Percentiles rank a stretch among this genome's conserved stretches.
These are phyloP conservation scores for Amylostereum areolatum DNA, from an alignment of 1,284 basidiomycete genomes.

Conservation along the genomic window DNA sequence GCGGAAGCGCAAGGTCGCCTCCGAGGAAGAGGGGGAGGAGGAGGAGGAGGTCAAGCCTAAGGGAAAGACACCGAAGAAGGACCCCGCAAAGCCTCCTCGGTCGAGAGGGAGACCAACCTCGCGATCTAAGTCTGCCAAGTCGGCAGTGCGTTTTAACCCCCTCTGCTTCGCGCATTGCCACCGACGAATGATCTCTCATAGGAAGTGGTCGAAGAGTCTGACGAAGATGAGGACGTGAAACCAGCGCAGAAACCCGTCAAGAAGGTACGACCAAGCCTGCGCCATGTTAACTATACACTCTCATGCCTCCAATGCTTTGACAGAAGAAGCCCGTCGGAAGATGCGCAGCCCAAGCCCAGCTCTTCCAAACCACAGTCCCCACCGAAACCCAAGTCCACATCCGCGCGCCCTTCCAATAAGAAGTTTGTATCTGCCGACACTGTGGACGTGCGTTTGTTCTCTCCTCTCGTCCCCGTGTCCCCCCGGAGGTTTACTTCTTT, in stretches of 20 bases:
- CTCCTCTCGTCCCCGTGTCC: no score
- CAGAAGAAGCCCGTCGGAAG: no score
- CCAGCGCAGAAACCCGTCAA: neutral
- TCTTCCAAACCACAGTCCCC: no score
- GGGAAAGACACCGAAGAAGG: neutral
- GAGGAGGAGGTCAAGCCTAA: neutral
- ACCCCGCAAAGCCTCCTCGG: neutral
- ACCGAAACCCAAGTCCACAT: no score
- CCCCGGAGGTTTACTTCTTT: neutral
- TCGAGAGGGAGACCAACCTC: neutral
- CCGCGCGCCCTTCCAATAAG: no score
- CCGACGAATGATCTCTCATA: neutral
- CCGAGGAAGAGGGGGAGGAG: constrained; percentile 6
- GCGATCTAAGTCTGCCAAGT: neutral
- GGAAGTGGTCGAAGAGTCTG: constrained; percentile 10
- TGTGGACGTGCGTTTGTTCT: no score
- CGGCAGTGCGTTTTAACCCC: neutral
- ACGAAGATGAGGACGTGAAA: constrained; percentile 6
- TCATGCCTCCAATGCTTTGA: neutral
- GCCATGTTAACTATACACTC: neutral
- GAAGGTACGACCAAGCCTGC: constrained; percentile 2
- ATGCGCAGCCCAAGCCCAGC: no score
- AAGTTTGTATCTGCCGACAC: no score
- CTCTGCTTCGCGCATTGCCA: neutral
- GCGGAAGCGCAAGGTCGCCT: neutral